Evolutionary conservation across 495 filamentous ascomycete genomes (phyloP).

Genomic region (Aspergillus wentii): DNA sequence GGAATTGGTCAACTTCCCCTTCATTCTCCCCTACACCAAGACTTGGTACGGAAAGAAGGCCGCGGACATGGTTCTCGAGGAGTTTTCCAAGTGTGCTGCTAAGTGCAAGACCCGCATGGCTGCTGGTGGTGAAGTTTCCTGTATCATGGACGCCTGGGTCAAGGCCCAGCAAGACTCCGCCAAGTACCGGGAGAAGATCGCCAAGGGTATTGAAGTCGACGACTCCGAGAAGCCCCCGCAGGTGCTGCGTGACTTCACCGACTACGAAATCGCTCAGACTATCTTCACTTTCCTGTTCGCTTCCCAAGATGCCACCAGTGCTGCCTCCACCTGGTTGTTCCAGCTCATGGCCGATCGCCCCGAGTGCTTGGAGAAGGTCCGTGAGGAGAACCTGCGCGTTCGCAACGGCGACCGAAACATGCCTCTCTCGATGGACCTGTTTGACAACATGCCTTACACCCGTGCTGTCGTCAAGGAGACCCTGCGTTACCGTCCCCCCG

Average conservation of each 20-base stretch:
- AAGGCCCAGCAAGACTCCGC: conserved; percentile 78
- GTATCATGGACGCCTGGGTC: conserved; percentile 95
- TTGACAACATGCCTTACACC: conserved; percentile 87
- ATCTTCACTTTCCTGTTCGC: conserved; percentile 98
- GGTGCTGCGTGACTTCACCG: conserved; percentile 79
- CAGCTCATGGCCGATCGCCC: conserved; percentile 92
- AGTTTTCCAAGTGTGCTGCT: conserved; percentile 87
- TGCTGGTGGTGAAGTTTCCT: conserved; percentile 79
- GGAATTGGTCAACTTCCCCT: conserved; percentile 96
- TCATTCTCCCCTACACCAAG: conserved; percentile 94
- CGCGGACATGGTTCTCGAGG: conserved; percentile 82
- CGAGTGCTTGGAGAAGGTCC: conserved; percentile 82
- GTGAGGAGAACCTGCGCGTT: conserved; percentile 80
- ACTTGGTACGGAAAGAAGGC: conserved; percentile 98
- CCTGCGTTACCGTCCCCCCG: conserved; percentile 91
- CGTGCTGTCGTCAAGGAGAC: conserved; percentile 91
- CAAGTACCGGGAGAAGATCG: conserved; percentile 68
- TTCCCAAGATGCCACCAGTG: conserved; percentile 93
- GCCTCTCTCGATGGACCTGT: conserved; percentile 70
- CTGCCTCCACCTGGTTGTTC: conserved; percentile 91
- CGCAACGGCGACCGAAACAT: conserved; percentile 73
- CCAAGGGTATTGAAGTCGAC: conserved; percentile 61
- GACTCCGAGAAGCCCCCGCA: conserved; percentile 71
- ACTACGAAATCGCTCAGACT: conserved; percentile 92
- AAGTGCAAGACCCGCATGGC: conserved; percentile 92